phyloP scores from a whole-genome alignment of 129 eudicot genomes.

The Flaveria trinervia region DNA sequence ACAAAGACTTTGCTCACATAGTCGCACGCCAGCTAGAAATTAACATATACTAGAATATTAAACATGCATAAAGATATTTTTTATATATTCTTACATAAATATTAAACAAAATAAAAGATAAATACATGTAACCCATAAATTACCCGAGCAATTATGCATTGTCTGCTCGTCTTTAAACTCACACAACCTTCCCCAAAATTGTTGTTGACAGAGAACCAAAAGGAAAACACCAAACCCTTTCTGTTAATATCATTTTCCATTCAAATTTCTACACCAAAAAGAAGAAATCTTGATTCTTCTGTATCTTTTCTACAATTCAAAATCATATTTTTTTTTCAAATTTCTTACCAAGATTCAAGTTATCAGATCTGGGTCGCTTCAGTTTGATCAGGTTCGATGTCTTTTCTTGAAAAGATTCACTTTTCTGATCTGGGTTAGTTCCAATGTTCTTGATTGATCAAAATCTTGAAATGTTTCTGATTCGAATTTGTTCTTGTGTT shows the following conservation, averaged over 20 bases:
- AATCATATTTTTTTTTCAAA: background rate
- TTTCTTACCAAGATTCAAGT: constrained; percentile 18
- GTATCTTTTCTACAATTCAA: constrained; percentile 18
- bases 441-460: constrained; percentile 18
- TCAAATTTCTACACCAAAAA: constrained; percentile 8
- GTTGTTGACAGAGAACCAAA: constrained; percentile 29
- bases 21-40: constrained; percentile 31
- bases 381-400: constrained; percentile 31
- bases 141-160: constrained; percentile 31
- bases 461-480: constrained; percentile 27
- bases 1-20: constrained; percentile 18
- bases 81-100: background rate
- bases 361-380: constrained; percentile 37
- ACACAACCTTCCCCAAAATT: constrained; percentile 17
- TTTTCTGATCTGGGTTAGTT: constrained; percentile 39
- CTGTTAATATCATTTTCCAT: constrained; percentile 8
- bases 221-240: constrained; percentile 25
- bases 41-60: background rate
- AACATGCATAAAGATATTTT: background rate
- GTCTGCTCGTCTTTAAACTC: constrained; percentile 30
- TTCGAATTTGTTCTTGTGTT: constrained; percentile 11
- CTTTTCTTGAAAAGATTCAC: constrained; percentile 26
- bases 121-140: constrained; percentile 31
- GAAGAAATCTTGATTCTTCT: constrained; percentile 25
- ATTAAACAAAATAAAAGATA: constrained; percentile 6